Evolutionary conservation across 352 stramenopile genomes (phyloP), one percentile per base, ranked within the genome.

Genomic region (Globisporangium splendens): DNA sequence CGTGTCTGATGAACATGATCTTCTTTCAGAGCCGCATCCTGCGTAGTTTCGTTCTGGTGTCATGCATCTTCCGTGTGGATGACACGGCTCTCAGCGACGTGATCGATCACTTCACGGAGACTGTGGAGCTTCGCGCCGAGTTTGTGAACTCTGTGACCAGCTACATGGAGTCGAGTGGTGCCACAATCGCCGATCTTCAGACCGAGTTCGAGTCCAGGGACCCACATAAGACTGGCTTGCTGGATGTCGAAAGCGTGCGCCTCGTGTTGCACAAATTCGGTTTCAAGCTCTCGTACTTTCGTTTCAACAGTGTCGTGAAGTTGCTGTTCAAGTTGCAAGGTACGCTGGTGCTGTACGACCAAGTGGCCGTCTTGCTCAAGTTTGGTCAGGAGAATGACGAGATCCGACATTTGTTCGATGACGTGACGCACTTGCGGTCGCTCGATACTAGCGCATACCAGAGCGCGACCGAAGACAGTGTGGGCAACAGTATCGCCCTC

Each of bases 241-340:
- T 89, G 10, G 69, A 80, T 10, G 46, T 86, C 12, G 71, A 84
- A 20, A 63, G 72, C 20, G 58, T 88, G 11, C 77, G 77, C 0
- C 18, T 50, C 3, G 66, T 84, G 20, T 49, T 89, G 12, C 49
- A 49, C 7, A 50, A 39, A 3, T 74, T 86, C 49, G 77, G 77
- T 35, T 85, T 83, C 42, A 58, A 57, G 11, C 55, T 86, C 22
- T 83, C 79, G 11, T 60, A 72, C 33, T 86, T 83, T 24, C 73
- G 75, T 24, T 89, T 89, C 46, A 86, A 89, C 59, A 81, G 62
- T 42, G 75, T 89, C 28, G 73, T 70, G 0, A 73, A 70, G 69
- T 50, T 89, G 50, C 56, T 89, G 1, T 87, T 89, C 31, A 42
- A 68, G 11, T 42, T 86, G 1, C 63, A 69, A 10, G 73, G 66